Evolutionary conservation across 2,329 filamentous ascomycete species (phyloP).

Genomic region (Trichoderma gracile): DNA sequence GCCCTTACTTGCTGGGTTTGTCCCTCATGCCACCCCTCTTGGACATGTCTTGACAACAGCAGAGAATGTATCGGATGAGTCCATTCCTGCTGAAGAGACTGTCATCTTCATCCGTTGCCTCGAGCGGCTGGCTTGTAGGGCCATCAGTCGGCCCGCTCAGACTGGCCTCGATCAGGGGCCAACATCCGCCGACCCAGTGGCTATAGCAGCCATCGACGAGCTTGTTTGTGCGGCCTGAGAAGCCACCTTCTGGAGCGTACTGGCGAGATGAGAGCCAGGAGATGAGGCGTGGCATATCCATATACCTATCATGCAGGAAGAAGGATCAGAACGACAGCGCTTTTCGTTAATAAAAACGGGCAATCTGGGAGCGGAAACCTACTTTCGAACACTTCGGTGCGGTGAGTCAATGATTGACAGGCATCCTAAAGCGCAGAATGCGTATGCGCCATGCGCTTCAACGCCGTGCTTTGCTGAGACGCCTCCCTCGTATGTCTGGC

Average conservation of each 20-base stretch:
- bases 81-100: constrained; percentile 79
- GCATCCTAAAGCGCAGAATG: constrained; percentile 89
- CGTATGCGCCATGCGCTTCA: constrained; percentile 95
- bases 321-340: constrained; percentile 39
- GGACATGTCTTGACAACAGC: constrained; percentile 76
- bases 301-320: constrained; percentile 54
- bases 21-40: constrained; percentile 81
- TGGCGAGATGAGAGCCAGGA: constrained; percentile 90
- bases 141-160: constrained; percentile 52
- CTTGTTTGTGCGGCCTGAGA: constrained; percentile 94
- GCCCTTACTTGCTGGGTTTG: constrained; percentile 82
- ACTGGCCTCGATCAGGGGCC: constrained; percentile 83
- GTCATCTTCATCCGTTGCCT: constrained; percentile 37
- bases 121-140: constrained; percentile 35
- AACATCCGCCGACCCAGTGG: constrained; percentile 96
- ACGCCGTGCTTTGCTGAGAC: constrained; percentile 81
- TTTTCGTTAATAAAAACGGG: constrained; percentile 37
- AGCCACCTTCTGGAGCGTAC: constrained; percentile 87
- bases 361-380: constrained; percentile 40
- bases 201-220: constrained; percentile 97
- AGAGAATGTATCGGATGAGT: constrained; percentile 83
- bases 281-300: constrained; percentile 75
- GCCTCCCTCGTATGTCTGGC: constrained; percentile 93
- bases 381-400: constrained; percentile 70
- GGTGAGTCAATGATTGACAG: constrained; percentile 83